Evolutionary conservation across 768 basidiomycete genomes (phyloP).

Genomic region (Amanita inopinata): DNA sequence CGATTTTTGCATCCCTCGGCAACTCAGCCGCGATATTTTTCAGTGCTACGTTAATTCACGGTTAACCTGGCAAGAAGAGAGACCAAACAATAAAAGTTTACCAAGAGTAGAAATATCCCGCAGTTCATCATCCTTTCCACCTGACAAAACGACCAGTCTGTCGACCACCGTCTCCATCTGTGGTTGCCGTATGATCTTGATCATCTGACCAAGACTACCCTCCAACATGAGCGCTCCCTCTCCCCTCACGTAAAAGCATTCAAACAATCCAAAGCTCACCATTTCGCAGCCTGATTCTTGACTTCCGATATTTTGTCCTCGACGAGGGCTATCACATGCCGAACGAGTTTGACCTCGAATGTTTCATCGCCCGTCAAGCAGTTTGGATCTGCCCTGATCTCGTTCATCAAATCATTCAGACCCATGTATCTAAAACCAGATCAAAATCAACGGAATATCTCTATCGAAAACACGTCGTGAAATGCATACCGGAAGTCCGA

Average conservation of each 20-base stretch:
- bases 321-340: slow-evolving; percentile 75
- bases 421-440: slow-evolving; percentile 81
- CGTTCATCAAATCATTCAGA: slow-evolving; percentile 85
- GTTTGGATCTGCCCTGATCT: slow-evolving; percentile 69
- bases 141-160: slow-evolving; percentile 77
- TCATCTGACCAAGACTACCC: slow-evolving; percentile 78
- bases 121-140: slow-evolving; percentile 83
- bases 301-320: slow-evolving; percentile 97
- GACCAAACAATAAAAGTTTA: slow-evolving; percentile 20
- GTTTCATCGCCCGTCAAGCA: slow-evolving; percentile 79
- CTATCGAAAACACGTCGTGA: slow-evolving; percentile 18
- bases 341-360: slow-evolving; percentile 77
- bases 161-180: slow-evolving; percentile 86
- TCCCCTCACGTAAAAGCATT: background rate
- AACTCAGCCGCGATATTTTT: slow-evolving; percentile 94
- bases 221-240: background rate
- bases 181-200: slow-evolving; percentile 76
- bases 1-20: slow-evolving; percentile 72
- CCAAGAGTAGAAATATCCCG: slow-evolving; percentile 92
- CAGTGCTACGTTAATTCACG: slow-evolving; percentile 43
- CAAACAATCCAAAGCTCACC: slow-evolving; percentile 35
- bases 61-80: slow-evolving; percentile 6
- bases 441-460: slow-evolving; percentile 12
- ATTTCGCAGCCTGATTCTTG: slow-evolving; percentile 95
- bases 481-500: slow-evolving; percentile 72